Percentiles rank a stretch among this genome's conserved stretches.
phyloP scores from a whole-genome alignment of 1,284 basidiomycete species.

The Naganishia liquefaciens region DNA sequence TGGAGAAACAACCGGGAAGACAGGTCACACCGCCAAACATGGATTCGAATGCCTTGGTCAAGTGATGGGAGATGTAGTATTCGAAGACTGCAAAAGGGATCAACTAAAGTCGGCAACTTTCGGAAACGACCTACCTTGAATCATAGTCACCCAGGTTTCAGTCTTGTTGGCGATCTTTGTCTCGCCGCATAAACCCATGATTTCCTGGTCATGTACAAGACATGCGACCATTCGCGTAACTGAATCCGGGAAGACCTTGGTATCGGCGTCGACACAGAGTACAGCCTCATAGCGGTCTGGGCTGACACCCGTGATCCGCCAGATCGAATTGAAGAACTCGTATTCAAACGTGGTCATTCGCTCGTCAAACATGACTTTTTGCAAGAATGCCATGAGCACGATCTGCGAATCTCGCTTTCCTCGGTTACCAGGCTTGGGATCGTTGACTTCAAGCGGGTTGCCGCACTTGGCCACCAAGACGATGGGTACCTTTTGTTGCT shows the following conservation, averaged over 20 bases:
- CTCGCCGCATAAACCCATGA: slow-evolving; percentile 99
- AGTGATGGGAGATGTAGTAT: slow-evolving; percentile 98
- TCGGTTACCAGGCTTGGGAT: slow-evolving; percentile 94
- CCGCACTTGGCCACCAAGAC: slow-evolving; percentile 92
- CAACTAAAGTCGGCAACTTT: slow-evolving; percentile 36
- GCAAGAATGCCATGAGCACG: slow-evolving; percentile 94
- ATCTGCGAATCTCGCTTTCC: slow-evolving; percentile 99
- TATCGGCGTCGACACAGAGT: slow-evolving; percentile 98
- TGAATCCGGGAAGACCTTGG: slow-evolving; percentile 94
- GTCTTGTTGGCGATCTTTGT: slow-evolving; percentile 99
- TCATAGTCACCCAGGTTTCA: slow-evolving; percentile 97
- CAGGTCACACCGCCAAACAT: slow-evolving; percentile 99
- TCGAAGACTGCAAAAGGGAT: slow-evolving; percentile 73
- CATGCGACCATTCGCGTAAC: slow-evolving; percentile 87
- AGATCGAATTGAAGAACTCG: slow-evolving; percentile 97
- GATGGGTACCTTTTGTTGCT: slow-evolving; percentile 96
- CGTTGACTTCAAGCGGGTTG: slow-evolving; percentile 82
- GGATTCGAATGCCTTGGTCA: slow-evolving; percentile 98
- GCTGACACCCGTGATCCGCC: slow-evolving; percentile 90
- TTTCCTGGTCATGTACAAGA: slow-evolving; percentile 93
- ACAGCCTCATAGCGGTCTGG: slow-evolving; percentile 96
- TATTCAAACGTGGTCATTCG: slow-evolving; percentile 99
- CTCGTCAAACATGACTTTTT: slow-evolving; percentile 99
- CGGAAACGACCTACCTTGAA: slow-evolving; percentile 73
- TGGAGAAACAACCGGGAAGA: slow-evolving; percentile 97